Percentiles rank a stretch among this genome's conserved stretches.
phyloP scores from a whole-genome alignment of 78 protist genomes.

The Creolimax fragrantissima region DNA sequence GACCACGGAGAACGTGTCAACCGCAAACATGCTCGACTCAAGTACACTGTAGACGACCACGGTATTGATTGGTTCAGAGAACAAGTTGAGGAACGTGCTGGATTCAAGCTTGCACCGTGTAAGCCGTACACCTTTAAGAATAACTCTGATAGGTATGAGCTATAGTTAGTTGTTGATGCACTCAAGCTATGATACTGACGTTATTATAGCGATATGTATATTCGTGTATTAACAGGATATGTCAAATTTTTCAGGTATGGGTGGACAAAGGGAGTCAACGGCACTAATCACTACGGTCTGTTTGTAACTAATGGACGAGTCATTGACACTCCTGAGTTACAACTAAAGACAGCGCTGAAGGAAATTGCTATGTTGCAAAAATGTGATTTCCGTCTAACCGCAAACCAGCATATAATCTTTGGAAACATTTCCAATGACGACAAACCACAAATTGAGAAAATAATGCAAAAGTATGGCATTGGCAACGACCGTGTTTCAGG shows the following conservation, averaged over 20 bases:
- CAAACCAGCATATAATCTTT: constrained; percentile 49
- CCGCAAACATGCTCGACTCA: constrained; percentile 41
- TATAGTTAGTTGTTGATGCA: constrained; percentile 16
- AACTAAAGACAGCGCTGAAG: constrained; percentile 51
- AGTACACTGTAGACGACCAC: constrained; percentile 50
- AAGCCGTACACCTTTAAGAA: constrained; percentile 4
- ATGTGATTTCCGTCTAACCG: constrained; percentile 50
- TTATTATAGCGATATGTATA: not conserved
- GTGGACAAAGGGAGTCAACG: constrained; percentile 54
- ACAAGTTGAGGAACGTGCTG: constrained; percentile 31
- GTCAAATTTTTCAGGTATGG: too few relatives aligned
- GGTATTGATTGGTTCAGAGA: constrained; percentile 39
- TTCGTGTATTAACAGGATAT: not conserved
- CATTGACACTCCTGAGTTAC: constrained; percentile 17
- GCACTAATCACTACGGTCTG: constrained; percentile 25
- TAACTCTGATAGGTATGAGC: constrained; percentile 22
- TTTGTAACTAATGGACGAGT: constrained; percentile 47
- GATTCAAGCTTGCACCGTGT: constrained; percentile 21
- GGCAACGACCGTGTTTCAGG: constrained; percentile 4
- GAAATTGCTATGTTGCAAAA: constrained; percentile 12
- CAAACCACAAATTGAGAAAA: constrained; percentile 7
- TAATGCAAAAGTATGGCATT: constrained; percentile 26
- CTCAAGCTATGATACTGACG: not conserved
- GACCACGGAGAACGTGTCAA: constrained; percentile 69
- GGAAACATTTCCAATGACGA: constrained; percentile 2